Conservation (phyloP, 2,329 filamentous ascomycete genomes). For the Colletotrichum tanaceti region DNA sequence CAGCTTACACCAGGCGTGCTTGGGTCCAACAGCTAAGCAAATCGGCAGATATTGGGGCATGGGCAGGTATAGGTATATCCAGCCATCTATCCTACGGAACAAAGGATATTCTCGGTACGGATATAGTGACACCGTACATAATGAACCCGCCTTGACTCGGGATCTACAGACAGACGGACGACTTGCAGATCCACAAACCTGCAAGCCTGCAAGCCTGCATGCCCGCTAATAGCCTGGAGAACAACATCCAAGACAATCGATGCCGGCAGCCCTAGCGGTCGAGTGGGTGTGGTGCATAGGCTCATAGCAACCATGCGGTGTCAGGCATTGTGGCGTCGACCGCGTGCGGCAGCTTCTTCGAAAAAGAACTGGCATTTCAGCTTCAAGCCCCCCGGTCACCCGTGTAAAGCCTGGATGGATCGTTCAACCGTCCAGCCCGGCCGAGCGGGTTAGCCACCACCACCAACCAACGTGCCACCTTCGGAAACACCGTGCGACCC, state of each 20-base stretch:
- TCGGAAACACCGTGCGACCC: neutral
- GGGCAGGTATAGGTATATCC: too few species aligned
- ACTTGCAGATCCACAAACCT: neutral
- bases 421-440: constrained; percentile 15
- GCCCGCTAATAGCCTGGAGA: too few species aligned
- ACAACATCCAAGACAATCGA: neutral
- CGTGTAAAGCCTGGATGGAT: neutral
- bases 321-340: constrained; percentile 4
- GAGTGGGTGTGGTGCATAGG: too few species aligned
- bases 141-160: too few species aligned
- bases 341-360: neutral
- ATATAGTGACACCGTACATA: too few species aligned
- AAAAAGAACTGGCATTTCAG: constrained; percentile 14
- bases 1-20: neutral
- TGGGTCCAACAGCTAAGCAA: neutral
- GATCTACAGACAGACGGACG: neutral
- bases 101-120: too few species aligned
- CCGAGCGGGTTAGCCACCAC: neutral
- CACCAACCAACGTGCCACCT: neutral
- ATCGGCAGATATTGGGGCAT: neutral
- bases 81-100: neutral
- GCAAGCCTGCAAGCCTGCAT: too few species aligned
- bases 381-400: constrained; percentile 22
- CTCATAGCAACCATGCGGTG: neutral
- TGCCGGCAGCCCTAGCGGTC: neutral